These are phyloP conservation scores for Paraurostyla sp. DNA, from an alignment of 73 alveolate species.

Conservation along the genomic window DNA sequence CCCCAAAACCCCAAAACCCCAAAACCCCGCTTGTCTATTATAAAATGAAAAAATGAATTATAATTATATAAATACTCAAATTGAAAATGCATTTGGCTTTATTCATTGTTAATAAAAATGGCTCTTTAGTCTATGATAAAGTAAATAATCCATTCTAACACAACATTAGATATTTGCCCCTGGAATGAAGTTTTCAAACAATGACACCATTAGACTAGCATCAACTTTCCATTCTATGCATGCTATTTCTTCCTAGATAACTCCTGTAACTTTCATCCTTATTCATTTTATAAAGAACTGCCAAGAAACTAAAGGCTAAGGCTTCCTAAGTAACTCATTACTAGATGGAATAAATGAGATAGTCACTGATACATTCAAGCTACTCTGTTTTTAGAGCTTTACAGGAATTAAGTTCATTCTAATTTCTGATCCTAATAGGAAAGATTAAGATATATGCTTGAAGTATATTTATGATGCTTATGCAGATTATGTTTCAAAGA, in stretches of 20 bases:
- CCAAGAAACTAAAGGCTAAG: conserved; percentile 60
- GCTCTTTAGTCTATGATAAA: conserved; percentile 77
- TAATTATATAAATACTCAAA: not conserved
- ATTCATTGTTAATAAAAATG: conserved; percentile 76
- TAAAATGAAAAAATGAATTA: too few species aligned
- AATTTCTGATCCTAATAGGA: conserved; percentile 59
- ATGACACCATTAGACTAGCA: conserved; percentile 76
- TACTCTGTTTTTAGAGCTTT: conserved; percentile 71
- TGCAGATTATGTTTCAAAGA: conserved; percentile 81
- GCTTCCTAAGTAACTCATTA: conserved; percentile 37
- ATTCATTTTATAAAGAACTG: not conserved
- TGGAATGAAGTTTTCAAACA: conserved; percentile 64
- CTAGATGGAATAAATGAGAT: conserved; percentile 73
- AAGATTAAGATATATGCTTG: conserved; percentile 59
- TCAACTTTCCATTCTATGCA: conserved; percentile 85
- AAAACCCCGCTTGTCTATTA: too few species aligned
- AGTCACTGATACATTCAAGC: conserved; percentile 70
- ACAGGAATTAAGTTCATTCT: conserved; percentile 84
- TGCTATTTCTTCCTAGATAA: conserved; percentile 73
- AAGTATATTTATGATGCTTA: conserved; percentile 69
- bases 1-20: too few species aligned
- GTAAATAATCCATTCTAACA: not conserved
- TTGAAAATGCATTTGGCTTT: conserved; percentile 72
- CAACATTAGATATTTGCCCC: conserved; percentile 29
- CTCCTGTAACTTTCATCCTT: conserved; percentile 48